phyloP scores from a whole-genome alignment of 2,329 filamentous ascomycete species.

The Penicillium sp. region DNA sequence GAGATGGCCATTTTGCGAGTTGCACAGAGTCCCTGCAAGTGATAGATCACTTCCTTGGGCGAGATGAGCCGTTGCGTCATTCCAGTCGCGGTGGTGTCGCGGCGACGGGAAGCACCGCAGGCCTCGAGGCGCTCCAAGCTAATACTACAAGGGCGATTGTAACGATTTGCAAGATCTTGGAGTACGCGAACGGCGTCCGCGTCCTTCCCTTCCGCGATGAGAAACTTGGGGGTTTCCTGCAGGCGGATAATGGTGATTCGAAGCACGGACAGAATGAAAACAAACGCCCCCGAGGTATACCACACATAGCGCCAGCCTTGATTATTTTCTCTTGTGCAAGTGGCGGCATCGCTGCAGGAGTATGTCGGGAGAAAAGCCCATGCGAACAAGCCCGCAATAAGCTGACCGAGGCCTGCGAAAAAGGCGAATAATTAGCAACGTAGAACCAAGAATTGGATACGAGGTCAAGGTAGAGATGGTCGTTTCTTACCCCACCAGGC shows the following conservation, averaged over 20 bases:
- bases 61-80: constrained; percentile 16
- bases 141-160: constrained; percentile 57
- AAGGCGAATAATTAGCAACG: not conserved
- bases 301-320: constrained; percentile 63
- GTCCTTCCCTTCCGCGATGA: constrained; percentile 59
- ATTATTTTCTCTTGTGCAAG: constrained; percentile 58
- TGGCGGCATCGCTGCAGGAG: constrained; percentile 50
- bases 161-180: constrained; percentile 55
- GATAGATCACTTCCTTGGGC: constrained; percentile 43
- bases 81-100: not conserved
- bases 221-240: constrained; percentile 61
- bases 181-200: constrained; percentile 56
- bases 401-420: constrained; percentile 49
- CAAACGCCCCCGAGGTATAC: constrained; percentile 57
- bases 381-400: constrained; percentile 58
- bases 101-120: constrained; percentile 40
- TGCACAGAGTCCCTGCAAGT: constrained; percentile 68
- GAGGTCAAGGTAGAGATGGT: not conserved
- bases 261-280: constrained; percentile 57
- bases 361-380: constrained; percentile 58
- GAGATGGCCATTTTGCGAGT: constrained; percentile 64
- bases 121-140: constrained; percentile 55
- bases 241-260: constrained; percentile 60
- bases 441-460: not conserved
- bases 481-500: constrained; percentile 39